Evolutionary conservation across 805 yeast genomes (phyloP), one percentile per base, ranked within the genome.

Genomic region (Yarrowia deformans): DNA sequence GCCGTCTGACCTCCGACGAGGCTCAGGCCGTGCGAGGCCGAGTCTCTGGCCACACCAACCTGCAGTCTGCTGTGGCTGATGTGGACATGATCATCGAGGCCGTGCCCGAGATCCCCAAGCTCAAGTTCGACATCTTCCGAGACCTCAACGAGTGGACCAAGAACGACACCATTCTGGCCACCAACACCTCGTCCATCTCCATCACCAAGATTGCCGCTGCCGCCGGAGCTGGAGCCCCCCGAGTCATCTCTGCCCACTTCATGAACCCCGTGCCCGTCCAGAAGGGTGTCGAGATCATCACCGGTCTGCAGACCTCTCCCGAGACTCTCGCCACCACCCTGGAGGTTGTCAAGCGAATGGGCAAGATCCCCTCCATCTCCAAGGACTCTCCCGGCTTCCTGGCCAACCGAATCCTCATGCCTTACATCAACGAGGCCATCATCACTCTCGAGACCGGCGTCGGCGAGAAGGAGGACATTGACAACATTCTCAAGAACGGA

Each of bases 261-360:
- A 81, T 81, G 83, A 81, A 81, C 74, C 83, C 83, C 16, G 83
- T 81, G 43, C 83, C 84, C 1, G 83, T 81, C 23, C 82, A 80
- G 74, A 76, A 75, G 35, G 83, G 84, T 39, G 83, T 79, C 14
- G 83, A 81, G 75, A 74, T 81, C 69, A 81, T 81, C 69, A 70
- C 75, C 6, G 83, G 82, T 14, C 72, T 81, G 64, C 84, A 81
- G 73, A 81, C 83, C 19, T 72, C 80, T 37, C 74, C 73, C 48
- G 79, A 73, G 43, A 80, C 81, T 3, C 72, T 78, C 43, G 75
- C 66, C 9, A 66, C 73, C 12, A 75, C 81, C 8, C 66, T 77
- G 46, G 78, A 72, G 61, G 77, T 80, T 55, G 76, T 79, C 52
- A 63, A 63, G 67, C 69, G 75, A 40, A 74, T 81, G 79, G 80